These are phyloP conservation scores for Mycena vulgaris DNA, from an alignment of 768 basidiomycete genomes.

Conservation along the genomic window DNA sequence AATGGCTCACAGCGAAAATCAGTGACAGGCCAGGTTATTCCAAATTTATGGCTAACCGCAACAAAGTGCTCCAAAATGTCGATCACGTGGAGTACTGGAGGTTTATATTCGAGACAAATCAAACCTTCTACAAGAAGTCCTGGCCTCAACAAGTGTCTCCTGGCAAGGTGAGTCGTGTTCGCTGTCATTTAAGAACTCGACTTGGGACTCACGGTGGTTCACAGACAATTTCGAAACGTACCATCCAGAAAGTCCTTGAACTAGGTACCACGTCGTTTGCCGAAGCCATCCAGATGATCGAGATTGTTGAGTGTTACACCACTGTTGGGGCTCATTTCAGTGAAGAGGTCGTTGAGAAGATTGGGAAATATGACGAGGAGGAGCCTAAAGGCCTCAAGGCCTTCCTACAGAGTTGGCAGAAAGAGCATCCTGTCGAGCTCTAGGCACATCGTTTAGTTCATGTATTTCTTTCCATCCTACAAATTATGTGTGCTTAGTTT, in stretches of 20 bases:
- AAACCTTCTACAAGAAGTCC: background rate
- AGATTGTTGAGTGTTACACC: slow-evolving; percentile 1
- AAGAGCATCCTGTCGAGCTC: background rate
- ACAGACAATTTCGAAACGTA: background rate
- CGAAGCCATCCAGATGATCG: background rate
- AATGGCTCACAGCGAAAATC: background rate
- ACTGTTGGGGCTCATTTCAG: background rate
- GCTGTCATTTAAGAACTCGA: background rate
- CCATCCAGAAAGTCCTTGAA: background rate
- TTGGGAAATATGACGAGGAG: background rate
- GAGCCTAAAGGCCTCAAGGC: background rate
- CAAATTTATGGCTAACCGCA: background rate
- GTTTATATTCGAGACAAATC: background rate
- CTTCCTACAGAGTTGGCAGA: slow-evolving; percentile 6
- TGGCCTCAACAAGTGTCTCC: background rate
- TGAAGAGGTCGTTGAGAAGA: background rate
- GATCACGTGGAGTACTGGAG: slow-evolving; percentile 13
- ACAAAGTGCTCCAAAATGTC: slow-evolving; percentile 1
- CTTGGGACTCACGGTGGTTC: too few species aligned
- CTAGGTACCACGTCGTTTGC: background rate
- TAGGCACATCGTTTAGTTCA: too few species aligned
- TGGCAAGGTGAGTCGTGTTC: background rate
- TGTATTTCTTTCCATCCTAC: too few species aligned
- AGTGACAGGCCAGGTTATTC: background rate
- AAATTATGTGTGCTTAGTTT: too few species aligned